Base-by-base conservation (phyloP, 371 early-diverging fungal species). In the Apophysomyces variabilis region DNA sequence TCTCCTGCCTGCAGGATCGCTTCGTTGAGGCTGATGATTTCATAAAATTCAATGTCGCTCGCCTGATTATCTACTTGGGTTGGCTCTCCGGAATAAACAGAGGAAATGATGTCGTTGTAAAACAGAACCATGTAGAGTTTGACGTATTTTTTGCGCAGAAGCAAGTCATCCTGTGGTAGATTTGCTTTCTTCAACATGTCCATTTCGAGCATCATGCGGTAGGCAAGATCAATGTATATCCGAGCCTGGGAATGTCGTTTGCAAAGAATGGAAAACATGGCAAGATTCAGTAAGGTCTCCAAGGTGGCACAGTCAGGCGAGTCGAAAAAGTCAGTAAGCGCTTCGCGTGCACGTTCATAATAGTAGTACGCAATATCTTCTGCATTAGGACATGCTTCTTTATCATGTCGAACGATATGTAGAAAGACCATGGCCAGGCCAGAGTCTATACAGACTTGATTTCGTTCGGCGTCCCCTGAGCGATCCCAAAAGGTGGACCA, bases 331-430 rank as follows among this genome's bases (percentile, higher is more conserved):
- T 78, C 75, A 59, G 69, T 70, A 26, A 78, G 21, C 9, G 58
- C 56, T 32, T 74, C 71, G 45, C 75, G 46, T 6, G 78, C 72
- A 16, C 78, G 67, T 8, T 78, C 75, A 45, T 68, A 78, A 45
- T 78, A 75, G 43, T 65, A 72, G 6, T 66, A 71, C 16, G 74
- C 70, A 60, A 77, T 69, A 5, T 64, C 72, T 39, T 70, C 66
- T 1, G 72, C 61, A 50, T 74, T 68, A 3, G 70, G 66, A 18
- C 74, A 74, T 12, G 68, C 66, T 18, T 65, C 47, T 54, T 74
- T 77, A 46, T 74, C 62, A 44, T 77, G 77, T 5, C 77, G 70
- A 38, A 77, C 68, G 1, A 74, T 65, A 54, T 77, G 77, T 21
- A 74, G 32, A 62, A 77, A 77, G 2, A 75, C 69, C 60, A 75